These are phyloP conservation scores for Malbranchea zuffiana DNA, from an alignment of 2,329 filamentous ascomycete genomes.

Conservation along the genomic window DNA sequence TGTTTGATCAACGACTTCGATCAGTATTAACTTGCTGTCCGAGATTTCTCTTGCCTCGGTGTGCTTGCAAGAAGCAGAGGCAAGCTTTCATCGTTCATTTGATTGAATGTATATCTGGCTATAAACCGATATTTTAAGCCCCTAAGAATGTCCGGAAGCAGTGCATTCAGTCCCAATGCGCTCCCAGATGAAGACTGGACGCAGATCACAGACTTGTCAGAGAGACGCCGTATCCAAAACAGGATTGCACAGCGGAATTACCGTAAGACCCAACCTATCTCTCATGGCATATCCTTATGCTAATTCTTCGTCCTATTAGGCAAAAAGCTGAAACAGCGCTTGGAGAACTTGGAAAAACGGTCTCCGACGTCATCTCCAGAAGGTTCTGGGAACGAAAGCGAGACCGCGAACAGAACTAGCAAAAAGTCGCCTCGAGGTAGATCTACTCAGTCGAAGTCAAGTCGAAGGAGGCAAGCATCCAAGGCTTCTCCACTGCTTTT, in stretches of 20 bases:
- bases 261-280: slow-evolving; percentile 50
- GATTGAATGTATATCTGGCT: too few relatives aligned
- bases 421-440: background rate
- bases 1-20: too few relatives aligned
- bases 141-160: slow-evolving; percentile 73
- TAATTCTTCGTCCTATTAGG: too few relatives aligned
- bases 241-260: slow-evolving; percentile 96
- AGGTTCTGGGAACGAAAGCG: slow-evolving; percentile 41
- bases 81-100: too few relatives aligned
- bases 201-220: slow-evolving; percentile 93
- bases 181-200: slow-evolving; percentile 98
- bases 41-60: too few relatives aligned
- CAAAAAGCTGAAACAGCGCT: slow-evolving; percentile 57
- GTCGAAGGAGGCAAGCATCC: too few relatives aligned
- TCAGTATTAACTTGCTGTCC: too few relatives aligned
- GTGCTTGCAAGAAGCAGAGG: too few relatives aligned
- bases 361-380: slow-evolving; percentile 50
- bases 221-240: slow-evolving; percentile 90
- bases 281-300: too few relatives aligned
- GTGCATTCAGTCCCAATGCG: slow-evolving; percentile 86
- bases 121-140: too few relatives aligned
- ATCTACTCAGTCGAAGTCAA: background rate
- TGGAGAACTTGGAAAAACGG: slow-evolving; percentile 53
- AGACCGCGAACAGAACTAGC: slow-evolving; percentile 17
- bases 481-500: too few relatives aligned